Percentiles rank a stretch among this genome's conserved stretches.
These are phyloP conservation scores for Candolleomyces eurysporus DNA, from an alignment of 768 basidiomycete genomes.

Conservation along the genomic window DNA sequence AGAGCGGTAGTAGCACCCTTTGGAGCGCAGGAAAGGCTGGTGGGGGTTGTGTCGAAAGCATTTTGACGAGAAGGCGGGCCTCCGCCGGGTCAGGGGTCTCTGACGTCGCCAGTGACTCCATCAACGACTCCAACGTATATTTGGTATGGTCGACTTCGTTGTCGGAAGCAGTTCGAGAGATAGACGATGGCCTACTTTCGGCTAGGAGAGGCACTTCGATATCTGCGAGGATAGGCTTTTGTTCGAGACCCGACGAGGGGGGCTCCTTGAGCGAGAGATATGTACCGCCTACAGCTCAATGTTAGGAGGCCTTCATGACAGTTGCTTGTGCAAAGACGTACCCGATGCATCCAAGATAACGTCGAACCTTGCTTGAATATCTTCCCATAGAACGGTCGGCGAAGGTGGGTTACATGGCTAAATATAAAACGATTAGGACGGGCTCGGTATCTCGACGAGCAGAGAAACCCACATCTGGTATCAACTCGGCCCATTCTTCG, in stretches of 20 bases:
- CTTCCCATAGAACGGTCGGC: neutral
- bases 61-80: conserved; percentile 57
- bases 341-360: conserved; percentile 8
- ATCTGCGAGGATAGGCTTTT: neutral
- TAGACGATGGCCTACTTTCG: neutral
- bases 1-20: conserved; percentile 60
- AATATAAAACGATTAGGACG: neutral
- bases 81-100: conserved; percentile 64
- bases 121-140: conserved; percentile 37
- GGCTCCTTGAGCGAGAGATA: conserved; percentile 4
- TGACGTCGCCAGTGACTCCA: conserved; percentile 48
- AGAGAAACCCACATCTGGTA: conserved; percentile 2
- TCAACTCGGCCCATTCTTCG: conserved; percentile 10
- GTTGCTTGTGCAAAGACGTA: neutral
- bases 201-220: neutral
- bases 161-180: neutral
- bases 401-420: neutral
- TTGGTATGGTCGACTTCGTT: conserved; percentile 1
- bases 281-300: conserved; percentile 1
- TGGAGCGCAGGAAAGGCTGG: conserved; percentile 50
- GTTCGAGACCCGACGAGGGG: neutral
- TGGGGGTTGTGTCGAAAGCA: conserved; percentile 47
- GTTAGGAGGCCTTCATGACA: neutral
- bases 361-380: conserved; percentile 2
- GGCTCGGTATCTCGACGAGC: neutral